Evolutionary conservation across 176 grass and related monocot genomes (phyloP), one percentile per base, ranked within the genome.

Genomic region (Elaeis guineensis): DNA sequence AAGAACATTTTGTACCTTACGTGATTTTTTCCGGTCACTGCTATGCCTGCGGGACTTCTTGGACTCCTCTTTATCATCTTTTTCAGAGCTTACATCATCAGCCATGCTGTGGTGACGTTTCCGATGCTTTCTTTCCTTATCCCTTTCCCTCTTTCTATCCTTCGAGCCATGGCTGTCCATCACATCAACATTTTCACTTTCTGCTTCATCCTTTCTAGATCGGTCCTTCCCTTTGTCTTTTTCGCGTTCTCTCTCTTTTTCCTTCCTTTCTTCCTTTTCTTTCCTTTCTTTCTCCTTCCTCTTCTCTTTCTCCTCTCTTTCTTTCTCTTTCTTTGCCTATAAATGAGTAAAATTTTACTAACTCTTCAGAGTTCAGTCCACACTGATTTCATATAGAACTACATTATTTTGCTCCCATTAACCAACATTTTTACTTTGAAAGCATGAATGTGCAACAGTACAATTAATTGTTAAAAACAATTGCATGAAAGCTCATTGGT

Each of bases 41-140:
- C 74, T 86, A 67, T 92, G 88, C 64, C 84, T 89, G 39, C 82
- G 71, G 26, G 87, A 89, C 64, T 89, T 98, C 79, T 81, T 98
- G 16, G 76, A 54, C 55, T 86, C 84, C 4, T 89, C 93, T 64
- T 83, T 86, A 25, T 91, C 83, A 61, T 90, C 87, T 66, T 77
- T 92, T 28, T 81, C 93, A 65, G 93, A 92, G 74, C 77, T 74
- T n/a, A 83, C 51, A 59, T 90, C 86, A 65, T 81, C 79, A 24
- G 72, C 61, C 32, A 65, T 49, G 18, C 78, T 86, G 75, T 89
- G 88, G 75, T 98, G 82, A 48, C 82, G 84, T 61, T 81, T 92
- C 69, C 89, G 82, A 63, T 98, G 88, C 69, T 98, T 98, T 80
- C 86, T 98, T 62, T 92, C 88, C 85, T 82, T 98, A 64, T 90